Conservation (phyloP, 2,329 filamentous ascomycete genomes). For the Scolecobasidium constrictum region DNA sequence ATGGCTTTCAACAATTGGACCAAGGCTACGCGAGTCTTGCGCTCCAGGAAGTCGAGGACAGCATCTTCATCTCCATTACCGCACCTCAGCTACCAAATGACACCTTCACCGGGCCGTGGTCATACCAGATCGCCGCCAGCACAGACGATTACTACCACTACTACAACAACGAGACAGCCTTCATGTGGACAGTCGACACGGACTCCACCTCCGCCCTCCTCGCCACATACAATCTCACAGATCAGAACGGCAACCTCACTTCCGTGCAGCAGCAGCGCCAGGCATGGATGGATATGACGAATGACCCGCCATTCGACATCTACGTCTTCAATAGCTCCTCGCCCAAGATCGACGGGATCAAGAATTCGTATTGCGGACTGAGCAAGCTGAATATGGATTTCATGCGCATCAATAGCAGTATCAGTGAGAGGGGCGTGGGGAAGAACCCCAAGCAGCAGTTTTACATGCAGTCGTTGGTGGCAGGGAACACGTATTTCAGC, state of each 20-base stretch:
- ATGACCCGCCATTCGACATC: conserved; percentile 58
- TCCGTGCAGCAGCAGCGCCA: conserved; percentile 31
- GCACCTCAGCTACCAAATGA: conserved; percentile 53
- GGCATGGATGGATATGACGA: conserved; percentile 45
- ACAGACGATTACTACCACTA: conserved; percentile 63
- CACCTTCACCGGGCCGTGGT: conserved; percentile 56
- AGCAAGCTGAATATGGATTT: conserved; percentile 53
- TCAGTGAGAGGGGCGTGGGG: conserved; percentile 57
- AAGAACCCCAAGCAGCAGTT: conserved; percentile 78
- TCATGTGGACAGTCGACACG: conserved; percentile 73
- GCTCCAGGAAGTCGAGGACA: conserved; percentile 48
- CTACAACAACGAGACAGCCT: conserved; percentile 35
- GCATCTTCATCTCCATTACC: conserved; percentile 66
- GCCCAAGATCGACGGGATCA: conserved; percentile 54
- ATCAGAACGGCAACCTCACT: conserved; percentile 29
- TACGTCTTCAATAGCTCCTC: conserved; percentile 60
- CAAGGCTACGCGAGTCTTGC: conserved; percentile 62
- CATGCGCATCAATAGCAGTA: conserved; percentile 42
- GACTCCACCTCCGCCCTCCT: conserved; percentile 71
- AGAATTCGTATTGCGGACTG: conserved; percentile 75
- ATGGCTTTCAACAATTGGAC: conserved; percentile 40
- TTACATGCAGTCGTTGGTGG: conserved; percentile 64
- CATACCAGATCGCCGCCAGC: conserved; percentile 72
- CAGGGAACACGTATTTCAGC: conserved; percentile 61
- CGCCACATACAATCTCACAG: conserved; percentile 63